phyloP scores from a whole-genome alignment of 257 asterid genomes.

The Petunia secreta region DNA sequence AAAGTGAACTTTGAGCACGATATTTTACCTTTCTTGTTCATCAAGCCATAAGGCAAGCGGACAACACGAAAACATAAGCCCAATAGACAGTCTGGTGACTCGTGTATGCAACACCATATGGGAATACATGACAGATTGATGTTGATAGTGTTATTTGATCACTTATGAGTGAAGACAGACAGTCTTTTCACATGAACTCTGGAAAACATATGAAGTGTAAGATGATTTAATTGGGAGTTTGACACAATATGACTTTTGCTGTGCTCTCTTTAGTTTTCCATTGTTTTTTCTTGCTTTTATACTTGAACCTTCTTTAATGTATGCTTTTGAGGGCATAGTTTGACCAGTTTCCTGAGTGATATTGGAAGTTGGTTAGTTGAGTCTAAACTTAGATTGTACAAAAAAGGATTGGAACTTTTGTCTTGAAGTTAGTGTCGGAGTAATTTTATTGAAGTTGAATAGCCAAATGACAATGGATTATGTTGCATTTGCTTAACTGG shows the following conservation, averaged over 20 bases:
- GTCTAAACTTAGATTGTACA: not conserved
- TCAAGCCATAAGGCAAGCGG: not conserved
- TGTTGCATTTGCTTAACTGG: conserved; percentile 4
- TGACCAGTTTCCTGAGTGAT: conserved; percentile 14
- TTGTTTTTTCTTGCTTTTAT: conserved; percentile 17
- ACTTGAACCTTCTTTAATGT: conserved; percentile 14
- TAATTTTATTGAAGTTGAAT: not conserved
- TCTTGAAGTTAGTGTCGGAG: not conserved
- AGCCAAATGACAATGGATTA: not conserved
- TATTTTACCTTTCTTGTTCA: not conserved
- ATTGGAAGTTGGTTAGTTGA: not conserved
- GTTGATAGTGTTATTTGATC: not conserved
- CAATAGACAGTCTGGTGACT: not conserved
- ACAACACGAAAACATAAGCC: not conserved
- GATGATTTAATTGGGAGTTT: not conserved
- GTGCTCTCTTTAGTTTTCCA: not conserved
- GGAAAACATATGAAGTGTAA: not conserved
- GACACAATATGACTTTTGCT: not conserved
- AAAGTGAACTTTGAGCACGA: not conserved
- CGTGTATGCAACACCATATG: not conserved
- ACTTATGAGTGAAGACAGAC: not conserved
- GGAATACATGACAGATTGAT: not conserved
- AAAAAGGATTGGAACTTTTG: not conserved
- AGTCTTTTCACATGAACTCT: not conserved
- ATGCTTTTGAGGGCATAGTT: not conserved